Evolutionary conservation across 441 rosid genomes (phyloP), one percentile per base, ranked within the genome.

Genomic region (Breynia disticha): DNA sequence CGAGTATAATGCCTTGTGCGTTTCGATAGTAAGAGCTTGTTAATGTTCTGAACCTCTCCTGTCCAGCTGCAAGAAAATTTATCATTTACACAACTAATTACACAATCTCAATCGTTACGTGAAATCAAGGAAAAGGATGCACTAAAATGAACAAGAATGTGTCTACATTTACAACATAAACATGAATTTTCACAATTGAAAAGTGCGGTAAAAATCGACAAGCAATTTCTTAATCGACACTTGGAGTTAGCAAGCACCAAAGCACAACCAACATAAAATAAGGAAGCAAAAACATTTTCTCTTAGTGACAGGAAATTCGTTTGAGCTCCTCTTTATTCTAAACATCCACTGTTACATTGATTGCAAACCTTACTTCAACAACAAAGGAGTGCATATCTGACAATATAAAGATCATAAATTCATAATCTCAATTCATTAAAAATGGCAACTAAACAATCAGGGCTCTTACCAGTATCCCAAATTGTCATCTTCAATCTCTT

Each of bases 1-100:
- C 91, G 0, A 90, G 95, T 59, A 90, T 68, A 72, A 90, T 90
- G 56, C 97, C 97, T 64, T 82, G 95, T 38, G 86, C 91, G 72
- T 86, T 84, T 75, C 97, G 81, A 59, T 79, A 90, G 76, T 86
- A 90, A 43, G 97, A 86, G 75, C 87, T 86, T 16, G 97, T 86
- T 68, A 90, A 55, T 63, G 97, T 74, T 63, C 97, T 78, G 79
- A 84, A 86, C 71, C 82, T 84, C 64, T 90, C 97, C 70, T 90
- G 95, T 63, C 97, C 97, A 73, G 97, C 97, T 90, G 80, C 81
- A 76, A 69, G 46, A 71, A 48, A 44, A 39, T 2, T 39, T 39
- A 24, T 24, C 32, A 24, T 24, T 24, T 24, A 24, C 7, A 24
- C 32, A 24, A 24, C 7, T 24, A 24, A 7, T 24, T 24, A 24